These are phyloP conservation scores for Amesomyces nigricolor DNA, from an alignment of 2,329 filamentous ascomycete species.

Conservation along the genomic window DNA sequence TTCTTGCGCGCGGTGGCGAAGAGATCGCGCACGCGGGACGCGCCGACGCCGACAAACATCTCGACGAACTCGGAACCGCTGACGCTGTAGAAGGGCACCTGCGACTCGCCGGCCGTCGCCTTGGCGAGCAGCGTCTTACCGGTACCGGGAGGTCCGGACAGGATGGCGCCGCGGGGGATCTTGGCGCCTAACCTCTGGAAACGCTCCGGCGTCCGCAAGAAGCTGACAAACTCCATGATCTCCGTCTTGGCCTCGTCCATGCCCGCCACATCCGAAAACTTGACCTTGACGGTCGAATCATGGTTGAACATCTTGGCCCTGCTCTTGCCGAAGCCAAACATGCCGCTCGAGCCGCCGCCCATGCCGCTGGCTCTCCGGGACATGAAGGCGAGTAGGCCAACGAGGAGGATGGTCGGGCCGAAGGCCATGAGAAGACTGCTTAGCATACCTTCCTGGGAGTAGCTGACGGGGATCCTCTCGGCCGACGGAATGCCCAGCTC, in stretches of 20 bases:
- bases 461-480: conserved; percentile 92
- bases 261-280: conserved; percentile 92
- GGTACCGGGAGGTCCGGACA: conserved; percentile 95
- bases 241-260: conserved; percentile 98
- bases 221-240: conserved; percentile 99
- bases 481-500: conserved; percentile 77
- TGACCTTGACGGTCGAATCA: conserved; percentile 92
- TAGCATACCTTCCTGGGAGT: conserved; percentile 70
- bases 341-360: conserved; percentile 62
- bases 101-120: conserved; percentile 93
- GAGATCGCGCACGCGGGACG: conserved; percentile 88
- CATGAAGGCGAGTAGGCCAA: conserved; percentile 76
- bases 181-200: conserved; percentile 95
- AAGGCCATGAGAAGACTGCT: conserved; percentile 69
- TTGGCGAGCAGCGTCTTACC: conserved; percentile 97
- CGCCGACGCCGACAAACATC: conserved; percentile 99
- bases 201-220: conserved; percentile 85
- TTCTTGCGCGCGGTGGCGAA: conserved; percentile 94
- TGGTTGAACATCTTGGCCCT: conserved; percentile 97
- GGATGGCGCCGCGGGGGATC: conserved; percentile 92
- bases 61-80: conserved; percentile 98
- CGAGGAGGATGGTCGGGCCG: conserved; percentile 78
- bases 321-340: conserved; percentile 95
- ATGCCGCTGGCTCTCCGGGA: conserved; percentile 68
- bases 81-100: conserved; percentile 96